A percentile compares a stretch with the other conserved stretches of the same genome.
These are phyloP conservation scores for Pyrus betulifolia DNA, from an alignment of 306 rosid genomes.

Conservation along the genomic window DNA sequence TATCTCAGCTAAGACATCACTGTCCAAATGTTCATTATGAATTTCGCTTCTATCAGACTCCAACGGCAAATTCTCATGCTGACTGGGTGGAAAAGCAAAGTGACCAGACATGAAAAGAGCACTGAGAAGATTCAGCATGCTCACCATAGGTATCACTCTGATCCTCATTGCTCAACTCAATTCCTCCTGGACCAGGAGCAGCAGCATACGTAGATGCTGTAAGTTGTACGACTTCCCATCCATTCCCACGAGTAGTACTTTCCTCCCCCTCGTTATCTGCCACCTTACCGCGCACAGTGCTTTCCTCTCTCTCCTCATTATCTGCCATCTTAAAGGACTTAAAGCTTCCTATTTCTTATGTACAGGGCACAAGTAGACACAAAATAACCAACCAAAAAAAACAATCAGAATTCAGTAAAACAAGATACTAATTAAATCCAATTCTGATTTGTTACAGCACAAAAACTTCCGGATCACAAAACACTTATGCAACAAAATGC, in stretches of 20 bases:
- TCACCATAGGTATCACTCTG: constrained; percentile 21
- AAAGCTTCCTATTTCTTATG: neutral
- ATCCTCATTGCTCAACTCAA: constrained; percentile 43
- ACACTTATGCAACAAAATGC: neutral
- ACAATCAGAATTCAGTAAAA: neutral
- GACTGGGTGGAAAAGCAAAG: constrained; percentile 78
- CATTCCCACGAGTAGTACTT: constrained; percentile 63
- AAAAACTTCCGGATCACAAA: neutral
- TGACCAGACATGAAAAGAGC: constrained; percentile 86
- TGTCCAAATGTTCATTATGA: constrained; percentile 35
- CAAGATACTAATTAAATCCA: neutral
- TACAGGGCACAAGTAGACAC: neutral
- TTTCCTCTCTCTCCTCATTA: constrained; percentile 60
- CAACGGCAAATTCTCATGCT: constrained; percentile 80
- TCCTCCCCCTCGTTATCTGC: constrained; percentile 47
- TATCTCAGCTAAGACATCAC: constrained; percentile 38
- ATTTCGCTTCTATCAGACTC: constrained; percentile 44
- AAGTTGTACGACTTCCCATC: constrained; percentile 96
- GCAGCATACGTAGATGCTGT: constrained; percentile 92
- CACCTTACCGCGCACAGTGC: neutral
- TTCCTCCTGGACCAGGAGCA: constrained; percentile 61
- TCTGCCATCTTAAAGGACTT: constrained; percentile 51
- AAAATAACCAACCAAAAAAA: neutral
- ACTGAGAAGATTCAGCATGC: constrained; percentile 67
- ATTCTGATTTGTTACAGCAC: neutral